Evolutionary conservation across 495 filamentous ascomycete genomes (phyloP).

Genomic region (Penicillium fimorum): DNA sequence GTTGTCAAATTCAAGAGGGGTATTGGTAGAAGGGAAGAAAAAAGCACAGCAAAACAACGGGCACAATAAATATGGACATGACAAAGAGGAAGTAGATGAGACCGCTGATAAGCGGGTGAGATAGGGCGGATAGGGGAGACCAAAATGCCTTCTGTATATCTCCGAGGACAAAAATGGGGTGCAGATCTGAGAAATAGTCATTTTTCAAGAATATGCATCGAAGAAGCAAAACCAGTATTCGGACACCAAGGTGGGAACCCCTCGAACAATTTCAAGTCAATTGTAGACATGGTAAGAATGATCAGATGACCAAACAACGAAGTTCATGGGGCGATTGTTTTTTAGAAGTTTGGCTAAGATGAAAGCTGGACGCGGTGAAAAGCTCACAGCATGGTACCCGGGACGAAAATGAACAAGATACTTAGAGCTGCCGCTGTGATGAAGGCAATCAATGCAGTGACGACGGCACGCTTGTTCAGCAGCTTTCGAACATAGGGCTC

Average conservation of each 20-base stretch:
- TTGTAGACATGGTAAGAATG: neutral
- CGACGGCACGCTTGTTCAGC: constrained; percentile 73
- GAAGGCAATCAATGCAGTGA: constrained; percentile 69
- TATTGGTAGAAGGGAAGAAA: constrained; percentile 36
- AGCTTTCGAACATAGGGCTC: constrained; percentile 88
- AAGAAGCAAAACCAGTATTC: constrained; percentile 17
- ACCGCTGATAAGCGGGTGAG: constrained; percentile 12
- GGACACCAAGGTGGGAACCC: constrained; percentile 8
- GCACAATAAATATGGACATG: constrained; percentile 27
- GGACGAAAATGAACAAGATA: constrained; percentile 87
- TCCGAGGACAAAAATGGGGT: neutral
- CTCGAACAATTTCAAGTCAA: constrained; percentile 2
- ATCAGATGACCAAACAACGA: neutral
- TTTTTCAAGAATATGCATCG: constrained; percentile 17
- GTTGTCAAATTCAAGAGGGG: constrained; percentile 32
- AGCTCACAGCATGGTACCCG: constrained; percentile 74
- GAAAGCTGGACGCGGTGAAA: neutral
- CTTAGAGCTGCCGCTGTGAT: constrained; percentile 73
- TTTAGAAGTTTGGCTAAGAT: constrained; percentile 5
- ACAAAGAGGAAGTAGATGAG: constrained; percentile 19
- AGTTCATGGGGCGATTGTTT: constrained; percentile 3
- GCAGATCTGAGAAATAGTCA: neutral
- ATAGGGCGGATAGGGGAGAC: constrained; percentile 1
- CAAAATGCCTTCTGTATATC: neutral
- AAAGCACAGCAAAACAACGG: constrained; percentile 21